Percentiles rank a stretch among this genome's conserved stretches.
Evolutionary conservation across 768 basidiomycete species (phyloP).

Genomic region (Phlebiopsis flavidoalba): DNA sequence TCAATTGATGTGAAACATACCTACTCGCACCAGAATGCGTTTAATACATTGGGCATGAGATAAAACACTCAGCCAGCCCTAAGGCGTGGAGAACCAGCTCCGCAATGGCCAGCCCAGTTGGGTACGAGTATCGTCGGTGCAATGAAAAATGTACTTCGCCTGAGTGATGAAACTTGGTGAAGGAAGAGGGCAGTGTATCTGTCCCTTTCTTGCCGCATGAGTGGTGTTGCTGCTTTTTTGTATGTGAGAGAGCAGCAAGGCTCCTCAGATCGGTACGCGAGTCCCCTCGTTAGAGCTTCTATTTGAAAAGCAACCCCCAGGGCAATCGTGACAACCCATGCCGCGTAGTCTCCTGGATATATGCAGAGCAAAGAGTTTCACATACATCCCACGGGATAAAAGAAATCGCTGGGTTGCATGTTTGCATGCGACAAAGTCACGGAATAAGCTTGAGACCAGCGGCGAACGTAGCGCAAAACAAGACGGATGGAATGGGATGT

Average conservation of each 20-base stretch:
- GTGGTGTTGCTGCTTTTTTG: not conserved
- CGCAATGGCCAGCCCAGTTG: slow-evolving; percentile 2
- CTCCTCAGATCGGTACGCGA: slow-evolving; percentile 47
- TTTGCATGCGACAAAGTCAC: slow-evolving; percentile 32
- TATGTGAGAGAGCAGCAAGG: too few species aligned
- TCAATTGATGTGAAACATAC: too few species aligned
- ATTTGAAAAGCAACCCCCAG: slow-evolving; percentile 56
- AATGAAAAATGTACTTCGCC: slow-evolving; percentile 18
- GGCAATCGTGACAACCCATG: slow-evolving; percentile 30
- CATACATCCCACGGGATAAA: slow-evolving; percentile 34
- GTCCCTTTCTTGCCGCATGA: not conserved
- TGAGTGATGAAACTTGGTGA: slow-evolving; percentile 30
- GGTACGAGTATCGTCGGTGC: slow-evolving; percentile 9
- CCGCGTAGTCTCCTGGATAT: slow-evolving; percentile 25
- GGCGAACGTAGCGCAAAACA: slow-evolving; percentile 31
- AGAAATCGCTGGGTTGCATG: slow-evolving; percentile 24
- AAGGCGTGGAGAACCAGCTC: slow-evolving; percentile 24
- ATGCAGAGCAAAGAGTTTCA: slow-evolving; percentile 38
- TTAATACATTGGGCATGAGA: slow-evolving; percentile 12
- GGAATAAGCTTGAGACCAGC: slow-evolving; percentile 36
- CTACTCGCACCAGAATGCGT: not conserved
- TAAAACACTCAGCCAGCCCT: slow-evolving; percentile 14
- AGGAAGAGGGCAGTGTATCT: slow-evolving; percentile 28
- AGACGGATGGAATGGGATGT: slow-evolving; percentile 46
- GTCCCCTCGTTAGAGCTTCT: slow-evolving; percentile 31